Conservation (phyloP, 768 basidiomycete genomes). For the Lactarius tabidus region DNA sequence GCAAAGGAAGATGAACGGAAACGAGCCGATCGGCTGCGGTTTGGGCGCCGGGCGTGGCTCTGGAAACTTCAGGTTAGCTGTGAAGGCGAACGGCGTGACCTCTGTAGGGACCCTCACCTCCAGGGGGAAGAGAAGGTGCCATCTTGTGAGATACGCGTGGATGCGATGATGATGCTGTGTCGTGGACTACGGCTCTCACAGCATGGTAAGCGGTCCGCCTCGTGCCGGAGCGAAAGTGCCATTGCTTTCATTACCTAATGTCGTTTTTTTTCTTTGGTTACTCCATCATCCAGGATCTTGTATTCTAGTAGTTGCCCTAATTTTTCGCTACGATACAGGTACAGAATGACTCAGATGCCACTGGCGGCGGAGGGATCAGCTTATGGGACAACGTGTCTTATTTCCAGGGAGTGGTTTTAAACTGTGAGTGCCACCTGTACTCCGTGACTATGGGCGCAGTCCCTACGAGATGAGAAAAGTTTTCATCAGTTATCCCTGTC, state of each 20-base stretch:
- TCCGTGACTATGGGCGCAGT: no score
- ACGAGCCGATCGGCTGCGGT: conserved; percentile 59
- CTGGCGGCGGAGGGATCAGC: no score
- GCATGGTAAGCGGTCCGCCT: background rate
- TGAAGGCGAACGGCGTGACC: background rate
- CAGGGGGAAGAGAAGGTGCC: conserved; percentile 15
- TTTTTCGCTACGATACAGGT: no score
- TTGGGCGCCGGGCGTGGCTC: conserved; percentile 46
- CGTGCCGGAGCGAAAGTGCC: background rate
- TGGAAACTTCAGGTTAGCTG: conserved; percentile 11
- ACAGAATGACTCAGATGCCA: no score
- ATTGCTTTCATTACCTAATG: background rate
- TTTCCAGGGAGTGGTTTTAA: background rate
- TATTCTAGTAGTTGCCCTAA: no score
- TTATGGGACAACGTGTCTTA: background rate
- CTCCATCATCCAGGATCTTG: no score
- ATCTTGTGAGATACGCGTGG: background rate
- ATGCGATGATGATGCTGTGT: background rate
- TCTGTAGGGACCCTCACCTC: conserved; percentile 6
- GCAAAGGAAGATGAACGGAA: conserved; percentile 48
- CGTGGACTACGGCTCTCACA: no score
- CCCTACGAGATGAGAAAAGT: conserved; percentile 14
- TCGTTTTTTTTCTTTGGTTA: background rate
- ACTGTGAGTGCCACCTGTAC: conserved; percentile 6
- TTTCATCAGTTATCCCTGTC: conserved; percentile 26